phyloP scores from a whole-genome alignment of 1,139 yeast species.

The Groenewaldozyma sp. region DNA sequence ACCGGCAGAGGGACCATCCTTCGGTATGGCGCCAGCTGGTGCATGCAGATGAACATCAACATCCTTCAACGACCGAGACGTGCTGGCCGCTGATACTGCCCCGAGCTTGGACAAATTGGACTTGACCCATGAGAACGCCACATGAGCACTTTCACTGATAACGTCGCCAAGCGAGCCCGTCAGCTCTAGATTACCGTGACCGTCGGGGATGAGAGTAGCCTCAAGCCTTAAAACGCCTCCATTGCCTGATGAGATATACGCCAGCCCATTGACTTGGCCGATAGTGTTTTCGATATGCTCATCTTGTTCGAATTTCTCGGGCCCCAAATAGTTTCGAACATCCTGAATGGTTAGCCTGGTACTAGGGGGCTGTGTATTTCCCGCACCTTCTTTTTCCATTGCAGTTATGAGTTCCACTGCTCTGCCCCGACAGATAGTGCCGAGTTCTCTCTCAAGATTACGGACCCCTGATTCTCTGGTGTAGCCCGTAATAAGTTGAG shows the following conservation, averaged over 20 bases:
- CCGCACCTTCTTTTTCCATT: conserved; percentile 30
- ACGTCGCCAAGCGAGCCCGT: conserved; percentile 85
- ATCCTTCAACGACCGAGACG: too few species aligned
- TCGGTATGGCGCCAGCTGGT: conserved; percentile 80
- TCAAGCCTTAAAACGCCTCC: conserved; percentile 81
- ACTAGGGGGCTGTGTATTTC: conserved; percentile 17
- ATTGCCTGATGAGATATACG: conserved; percentile 81
- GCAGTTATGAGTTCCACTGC: conserved; percentile 61
- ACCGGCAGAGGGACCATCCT: conserved; percentile 95
- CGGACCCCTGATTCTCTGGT: conserved; percentile 89
- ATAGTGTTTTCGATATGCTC: conserved; percentile 30
- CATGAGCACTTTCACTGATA: conserved; percentile 70
- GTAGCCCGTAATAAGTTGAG: conserved; percentile 54
- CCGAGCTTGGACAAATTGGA: conserved; percentile 41
- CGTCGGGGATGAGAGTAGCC: conserved; percentile 54
- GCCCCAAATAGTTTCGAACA: conserved; percentile 39
- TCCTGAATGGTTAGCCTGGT: conserved; percentile 24
- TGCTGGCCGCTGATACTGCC: conserved; percentile 21
- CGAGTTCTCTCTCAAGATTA: conserved; percentile 61
- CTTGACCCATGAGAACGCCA: conserved; percentile 67
- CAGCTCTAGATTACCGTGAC: conserved; percentile 44
- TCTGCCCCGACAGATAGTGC: conserved; percentile 67
- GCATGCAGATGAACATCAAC: conserved; percentile 75
- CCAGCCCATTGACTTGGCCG: conserved; percentile 65
- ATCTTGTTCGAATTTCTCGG: conserved; percentile 33